Conservation (phyloP, 495 filamentous ascomycete genomes). For the Hypomontagnella monticulosa region DNA sequence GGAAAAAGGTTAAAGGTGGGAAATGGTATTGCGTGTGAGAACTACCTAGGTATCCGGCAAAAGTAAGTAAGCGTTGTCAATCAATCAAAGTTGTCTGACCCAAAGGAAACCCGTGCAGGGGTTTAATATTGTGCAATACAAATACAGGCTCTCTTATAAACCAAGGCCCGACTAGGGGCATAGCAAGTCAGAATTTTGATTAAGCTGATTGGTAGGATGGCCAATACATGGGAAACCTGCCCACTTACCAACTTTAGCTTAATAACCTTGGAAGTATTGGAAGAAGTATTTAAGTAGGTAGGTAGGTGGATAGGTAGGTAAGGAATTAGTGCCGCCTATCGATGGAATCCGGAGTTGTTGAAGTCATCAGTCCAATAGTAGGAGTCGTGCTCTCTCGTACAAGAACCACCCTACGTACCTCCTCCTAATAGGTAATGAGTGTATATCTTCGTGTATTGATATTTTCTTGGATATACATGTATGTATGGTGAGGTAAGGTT, state of each 20-base stretch:
- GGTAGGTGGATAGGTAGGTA: too few relatives aligned
- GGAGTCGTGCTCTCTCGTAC: not conserved
- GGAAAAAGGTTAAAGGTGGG: conserved; percentile 35
- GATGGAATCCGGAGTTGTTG: not conserved
- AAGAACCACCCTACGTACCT: too few relatives aligned
- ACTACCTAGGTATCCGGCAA: conserved; percentile 41
- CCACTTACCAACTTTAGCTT: conserved; percentile 29
- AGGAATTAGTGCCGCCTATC: conserved; percentile 10
- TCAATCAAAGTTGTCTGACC: conserved; percentile 45
- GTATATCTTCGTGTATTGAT: too few relatives aligned
- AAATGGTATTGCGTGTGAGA: conserved; percentile 31
- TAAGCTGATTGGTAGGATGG: conserved; percentile 35
- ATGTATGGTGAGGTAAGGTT: too few relatives aligned
- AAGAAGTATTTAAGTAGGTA: too few relatives aligned
- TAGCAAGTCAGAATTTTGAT: conserved; percentile 29
- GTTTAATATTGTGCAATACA: conserved; percentile 43
- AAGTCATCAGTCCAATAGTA: conserved; percentile 4
- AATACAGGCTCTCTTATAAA: conserved; percentile 35
- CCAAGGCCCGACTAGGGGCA: conserved; percentile 41
- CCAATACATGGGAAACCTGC: conserved; percentile 11
- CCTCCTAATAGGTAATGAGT: too few relatives aligned
- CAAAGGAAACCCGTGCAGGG: conserved; percentile 41
- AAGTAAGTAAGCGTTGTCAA: conserved; percentile 45
- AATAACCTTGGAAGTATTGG: too few relatives aligned
- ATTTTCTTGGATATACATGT: too few relatives aligned